Evolutionary conservation across 2,329 filamentous ascomycete genomes (phyloP), one percentile per base, ranked within the genome.

Genomic region (Sphaerulina populicola): DNA sequence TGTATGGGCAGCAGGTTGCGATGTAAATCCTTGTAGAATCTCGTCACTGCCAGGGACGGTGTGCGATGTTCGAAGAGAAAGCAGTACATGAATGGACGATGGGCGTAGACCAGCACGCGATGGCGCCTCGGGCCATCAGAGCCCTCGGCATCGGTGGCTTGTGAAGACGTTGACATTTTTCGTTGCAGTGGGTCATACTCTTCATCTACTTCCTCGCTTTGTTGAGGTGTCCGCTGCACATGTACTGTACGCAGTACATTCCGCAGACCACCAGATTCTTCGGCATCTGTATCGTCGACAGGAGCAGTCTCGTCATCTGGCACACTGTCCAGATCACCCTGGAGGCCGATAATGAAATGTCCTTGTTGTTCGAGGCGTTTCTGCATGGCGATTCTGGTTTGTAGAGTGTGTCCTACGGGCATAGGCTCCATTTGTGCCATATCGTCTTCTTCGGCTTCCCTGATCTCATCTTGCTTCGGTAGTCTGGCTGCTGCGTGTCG

Each of bases 1-100:
- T 75, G 71, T 1, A 76, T 67, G 0, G 74, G 72, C 2, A 65
- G 64, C 53, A 81, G 63, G 64, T 77, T 79, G 18, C 69, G 72
- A 56, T 80, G 75, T 3, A 81, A 60, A 49, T 74, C 69, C 44
- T 67, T 68, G 62, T 75, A 76, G 62, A 76, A 75, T 9, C 64
- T 62, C 2, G 68, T 59, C 6, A 72, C 66, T 33, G 61, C 64
- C 14, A 77, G 64, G 1, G 80, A 78, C 48, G 79, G 74, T 6
- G 83, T 83, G 42, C 74, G 74, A 38, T 77, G 71, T 43, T 77
- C 70, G 66, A 91, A 91, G 3, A 93, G 72, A 54, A 93, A 83
- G 1, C 83, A 79, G 65, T 86, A 90, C 43, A 91, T 78, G 67
- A 91, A 91, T 0, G 87, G 87, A 21, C 77, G 78, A 65, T 82